Evolutionary conservation across 305 asterid genomes (phyloP).

Genomic region (Fraxinus sp.): DNA sequence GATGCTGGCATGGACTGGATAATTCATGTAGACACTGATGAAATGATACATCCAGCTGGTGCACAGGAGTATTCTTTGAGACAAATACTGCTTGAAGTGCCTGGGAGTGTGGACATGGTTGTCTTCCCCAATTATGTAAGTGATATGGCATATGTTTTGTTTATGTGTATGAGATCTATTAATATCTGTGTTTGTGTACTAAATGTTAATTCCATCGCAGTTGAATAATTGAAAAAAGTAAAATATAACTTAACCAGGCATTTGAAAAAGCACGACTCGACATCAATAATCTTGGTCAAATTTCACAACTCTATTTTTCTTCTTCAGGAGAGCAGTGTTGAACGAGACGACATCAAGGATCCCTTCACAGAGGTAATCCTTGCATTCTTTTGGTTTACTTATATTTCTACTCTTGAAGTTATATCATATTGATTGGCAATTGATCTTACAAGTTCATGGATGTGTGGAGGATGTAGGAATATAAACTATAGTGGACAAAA

Average conservation of each 20-base stretch:
- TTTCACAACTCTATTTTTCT: neutral
- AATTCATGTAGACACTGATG: slow-evolving; percentile 52
- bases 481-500: neutral
- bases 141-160: neutral
- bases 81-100: slow-evolving; percentile 40
- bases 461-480: neutral
- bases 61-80: slow-evolving; percentile 39
- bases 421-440: neutral
- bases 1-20: slow-evolving; percentile 55
- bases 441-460: neutral
- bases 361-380: slow-evolving; percentile 87
- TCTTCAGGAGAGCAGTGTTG: slow-evolving; percentile 85
- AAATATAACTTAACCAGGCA: neutral
- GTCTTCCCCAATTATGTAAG: slow-evolving; percentile 30
- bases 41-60: slow-evolving; percentile 46
- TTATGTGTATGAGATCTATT: neutral
- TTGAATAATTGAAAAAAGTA: neutral
- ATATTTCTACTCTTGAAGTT: neutral
- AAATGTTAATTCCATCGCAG: neutral
- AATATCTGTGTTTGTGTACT: neutral
- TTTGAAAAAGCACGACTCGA: neutral
- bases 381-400: neutral
- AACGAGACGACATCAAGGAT: slow-evolving; percentile 82
- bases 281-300: neutral
- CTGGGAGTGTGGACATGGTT: slow-evolving; percentile 48